phyloP scores from a whole-genome alignment of 108 stramenopile genomes.

The Bacterosira constricta region DNA sequence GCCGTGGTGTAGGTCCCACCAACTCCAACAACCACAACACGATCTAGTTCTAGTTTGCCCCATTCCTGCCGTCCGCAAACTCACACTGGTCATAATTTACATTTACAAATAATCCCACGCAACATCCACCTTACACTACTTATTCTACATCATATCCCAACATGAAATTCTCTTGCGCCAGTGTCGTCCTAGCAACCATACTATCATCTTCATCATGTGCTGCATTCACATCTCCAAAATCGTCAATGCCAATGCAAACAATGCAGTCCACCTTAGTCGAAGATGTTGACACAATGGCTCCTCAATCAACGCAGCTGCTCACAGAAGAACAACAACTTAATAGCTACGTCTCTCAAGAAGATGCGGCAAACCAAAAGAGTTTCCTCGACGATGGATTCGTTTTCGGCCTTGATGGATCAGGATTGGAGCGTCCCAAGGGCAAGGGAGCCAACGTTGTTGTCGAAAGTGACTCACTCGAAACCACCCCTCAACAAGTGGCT shows the following conservation, averaged over 20 bases:
- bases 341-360: background rate
- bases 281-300: background rate
- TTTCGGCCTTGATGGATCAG: conserved; percentile 81
- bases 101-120: too few species aligned
- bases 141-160: background rate
- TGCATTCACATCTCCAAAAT: conserved; percentile 8
- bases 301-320: background rate
- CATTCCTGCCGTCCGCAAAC: too few species aligned
- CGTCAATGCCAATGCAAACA: background rate
- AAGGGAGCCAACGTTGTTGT: conserved; percentile 66
- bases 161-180: conserved; percentile 10
- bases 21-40: too few species aligned
- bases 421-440: conserved; percentile 78
- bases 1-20: too few species aligned
- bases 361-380: conserved; percentile 14
- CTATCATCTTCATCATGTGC: background rate
- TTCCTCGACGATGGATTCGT: conserved; percentile 83
- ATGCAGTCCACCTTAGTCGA: conserved; percentile 9
- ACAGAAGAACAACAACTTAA: conserved; percentile 9
- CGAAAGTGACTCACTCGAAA: conserved; percentile 78
- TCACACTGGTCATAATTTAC: too few species aligned
- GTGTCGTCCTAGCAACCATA: background rate
- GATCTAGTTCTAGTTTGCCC: too few species aligned
- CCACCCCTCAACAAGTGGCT: conserved; percentile 66
- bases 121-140: too few species aligned